Conservation (phyloP, 208 protist genomes). For the Balamuthia mandrillaris region DNA sequence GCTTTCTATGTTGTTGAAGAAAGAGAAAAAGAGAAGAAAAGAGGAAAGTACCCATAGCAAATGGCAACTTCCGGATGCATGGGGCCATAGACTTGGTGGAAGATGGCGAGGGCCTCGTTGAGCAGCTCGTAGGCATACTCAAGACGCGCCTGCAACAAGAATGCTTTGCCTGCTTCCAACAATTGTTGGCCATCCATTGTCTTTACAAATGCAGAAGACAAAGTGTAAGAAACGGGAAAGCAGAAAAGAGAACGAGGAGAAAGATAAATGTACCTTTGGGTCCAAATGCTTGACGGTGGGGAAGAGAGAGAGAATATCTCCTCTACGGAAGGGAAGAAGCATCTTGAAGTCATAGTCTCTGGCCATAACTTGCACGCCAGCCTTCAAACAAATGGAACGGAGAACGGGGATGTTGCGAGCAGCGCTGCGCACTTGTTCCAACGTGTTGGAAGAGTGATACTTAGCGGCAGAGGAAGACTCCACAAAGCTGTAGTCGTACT, state of each 20-base stretch:
- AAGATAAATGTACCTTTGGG: not conserved
- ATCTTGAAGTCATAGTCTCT: slow-evolving; percentile 50
- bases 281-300: slow-evolving; percentile 58
- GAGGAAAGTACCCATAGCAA: slow-evolving; percentile 31
- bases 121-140: slow-evolving; percentile 44
- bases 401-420: not conserved
- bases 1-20: not conserved
- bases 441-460: not conserved
- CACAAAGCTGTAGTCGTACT: too few species aligned
- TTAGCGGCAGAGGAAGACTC: not conserved
- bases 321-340: slow-evolving; percentile 22
- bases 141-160: slow-evolving; percentile 38
- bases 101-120: slow-evolving; percentile 34
- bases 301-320: slow-evolving; percentile 54
- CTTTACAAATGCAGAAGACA: not conserved
- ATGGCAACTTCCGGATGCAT: slow-evolving; percentile 16
- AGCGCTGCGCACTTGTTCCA: not conserved
- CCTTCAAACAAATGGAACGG: slow-evolving; percentile 45
- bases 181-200: slow-evolving; percentile 44
- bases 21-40: too few species aligned
- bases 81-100: slow-evolving; percentile 42
- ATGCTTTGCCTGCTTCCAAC: slow-evolving; percentile 47
- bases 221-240: not conserved
- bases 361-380: slow-evolving; percentile 46
- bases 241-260: not conserved